Percentiles rank a stretch among this genome's conserved stretches.
These are phyloP conservation scores for Diaporthe australafricana DNA, from an alignment of 2,329 filamentous ascomycete species.

Conservation along the genomic window DNA sequence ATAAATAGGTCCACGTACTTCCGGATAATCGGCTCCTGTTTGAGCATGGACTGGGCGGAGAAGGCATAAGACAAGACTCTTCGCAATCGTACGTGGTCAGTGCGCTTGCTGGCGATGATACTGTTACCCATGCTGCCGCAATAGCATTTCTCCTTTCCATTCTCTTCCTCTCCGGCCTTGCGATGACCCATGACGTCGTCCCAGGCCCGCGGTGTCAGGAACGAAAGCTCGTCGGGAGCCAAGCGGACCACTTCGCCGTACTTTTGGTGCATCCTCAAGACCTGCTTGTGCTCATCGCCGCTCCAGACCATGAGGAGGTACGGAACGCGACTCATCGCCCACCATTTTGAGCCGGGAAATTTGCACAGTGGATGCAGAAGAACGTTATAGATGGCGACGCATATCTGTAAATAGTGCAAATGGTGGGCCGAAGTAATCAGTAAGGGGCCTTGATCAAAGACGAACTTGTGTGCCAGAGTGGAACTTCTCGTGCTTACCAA, in stretches of 20 bases:
- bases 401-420: not conserved
- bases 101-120: not conserved
- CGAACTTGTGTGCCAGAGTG: not conserved
- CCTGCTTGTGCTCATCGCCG: not conserved
- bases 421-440: not conserved
- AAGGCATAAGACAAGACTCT: constrained; percentile 10
- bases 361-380: constrained; percentile 1
- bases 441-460: not conserved
- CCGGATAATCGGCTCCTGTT: constrained; percentile 2
- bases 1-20: not conserved
- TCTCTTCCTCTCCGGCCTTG: not conserved
- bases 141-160: not conserved
- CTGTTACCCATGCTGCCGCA: not conserved
- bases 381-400: constrained; percentile 18
- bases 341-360: constrained; percentile 9
- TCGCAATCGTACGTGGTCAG: not conserved
- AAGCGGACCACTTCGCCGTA: constrained; percentile 5
- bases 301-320: not conserved
- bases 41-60: not conserved
- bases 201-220: not conserved
- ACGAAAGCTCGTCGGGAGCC: constrained; percentile 1
- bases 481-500: not conserved
- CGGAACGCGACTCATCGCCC: constrained; percentile 4
- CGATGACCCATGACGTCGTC: constrained; percentile 12
- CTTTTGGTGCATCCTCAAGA: constrained; percentile 11